Evolutionary conservation across 1,284 basidiomycete genomes (phyloP).

Genomic region (Exobasidium rhododendri): DNA sequence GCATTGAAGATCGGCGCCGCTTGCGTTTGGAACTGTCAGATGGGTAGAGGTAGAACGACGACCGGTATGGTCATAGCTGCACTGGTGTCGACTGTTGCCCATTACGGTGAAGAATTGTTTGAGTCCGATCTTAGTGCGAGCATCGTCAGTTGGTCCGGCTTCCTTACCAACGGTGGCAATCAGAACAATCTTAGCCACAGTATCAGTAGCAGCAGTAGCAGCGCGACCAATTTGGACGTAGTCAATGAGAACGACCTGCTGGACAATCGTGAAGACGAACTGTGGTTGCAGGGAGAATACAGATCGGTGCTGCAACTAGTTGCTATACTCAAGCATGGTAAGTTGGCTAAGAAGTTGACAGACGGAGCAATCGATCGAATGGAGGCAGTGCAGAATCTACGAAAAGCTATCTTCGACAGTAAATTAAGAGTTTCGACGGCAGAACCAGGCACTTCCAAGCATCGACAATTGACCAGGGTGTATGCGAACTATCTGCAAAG

Average conservation of each 20-base stretch:
- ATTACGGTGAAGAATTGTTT: slow-evolving; percentile 37
- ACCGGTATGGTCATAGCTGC: slow-evolving; percentile 53
- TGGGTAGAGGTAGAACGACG: slow-evolving; percentile 53
- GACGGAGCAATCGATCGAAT: slow-evolving; percentile 62
- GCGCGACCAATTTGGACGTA: neutral
- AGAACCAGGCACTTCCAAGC: slow-evolving; percentile 36
- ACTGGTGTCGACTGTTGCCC: slow-evolving; percentile 46
- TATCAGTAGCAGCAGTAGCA: neutral
- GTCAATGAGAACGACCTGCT: slow-evolving; percentile 19
- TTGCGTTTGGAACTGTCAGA: slow-evolving; percentile 53
- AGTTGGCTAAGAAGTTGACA: slow-evolving; percentile 86
- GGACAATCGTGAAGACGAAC: slow-evolving; percentile 53
- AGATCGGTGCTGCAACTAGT: slow-evolving; percentile 93
- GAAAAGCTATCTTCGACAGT: slow-evolving; percentile 51
- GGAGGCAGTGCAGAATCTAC: slow-evolving; percentile 53
- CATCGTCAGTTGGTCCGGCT: neutral
- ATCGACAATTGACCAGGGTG: slow-evolving; percentile 35
- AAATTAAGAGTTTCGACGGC: slow-evolving; percentile 49
- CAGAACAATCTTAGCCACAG: neutral
- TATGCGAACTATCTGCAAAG: slow-evolving; percentile 50
- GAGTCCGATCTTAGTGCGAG: neutral
- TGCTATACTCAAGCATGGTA: slow-evolving; percentile 82
- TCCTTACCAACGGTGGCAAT: neutral
- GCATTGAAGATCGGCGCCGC: slow-evolving; percentile 41
- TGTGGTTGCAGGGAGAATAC: slow-evolving; percentile 73